Conservation (phyloP, 139 green algal species). For the Monoraphidium neglectum region DNA sequence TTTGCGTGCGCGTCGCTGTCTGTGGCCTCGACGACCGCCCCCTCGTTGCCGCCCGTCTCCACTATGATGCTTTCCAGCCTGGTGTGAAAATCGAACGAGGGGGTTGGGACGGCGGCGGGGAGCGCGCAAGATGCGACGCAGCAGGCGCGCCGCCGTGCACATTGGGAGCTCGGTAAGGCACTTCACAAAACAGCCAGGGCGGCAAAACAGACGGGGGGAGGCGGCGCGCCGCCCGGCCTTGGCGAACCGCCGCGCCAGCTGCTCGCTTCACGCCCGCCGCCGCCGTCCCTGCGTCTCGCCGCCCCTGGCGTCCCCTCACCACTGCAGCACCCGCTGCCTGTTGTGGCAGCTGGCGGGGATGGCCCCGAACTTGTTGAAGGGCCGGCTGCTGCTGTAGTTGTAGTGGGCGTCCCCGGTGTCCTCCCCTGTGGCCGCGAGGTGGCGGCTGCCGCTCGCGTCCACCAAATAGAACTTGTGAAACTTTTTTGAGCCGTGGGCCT, state of each 20-base stretch:
- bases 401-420: conserved; percentile 51
- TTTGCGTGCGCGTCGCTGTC: conserved; percentile 8
- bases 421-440: conserved; percentile 40
- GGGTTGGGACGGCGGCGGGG: too few species aligned
- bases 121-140: too few species aligned
- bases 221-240: too few species aligned
- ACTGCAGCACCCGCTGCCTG: conserved; percentile 37
- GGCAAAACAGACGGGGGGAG: too few species aligned
- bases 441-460: conserved; percentile 4
- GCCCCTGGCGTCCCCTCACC: conserved; percentile 26
- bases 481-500: neutral
- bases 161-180: too few species aligned
- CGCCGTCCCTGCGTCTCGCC: too few species aligned
- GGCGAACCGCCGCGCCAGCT: too few species aligned
- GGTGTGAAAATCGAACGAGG: neutral
- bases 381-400: conserved; percentile 35
- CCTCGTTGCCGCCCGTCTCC: conserved; percentile 11
- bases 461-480: conserved; percentile 40
- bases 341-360: conserved; percentile 38
- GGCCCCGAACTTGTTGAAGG: conserved; percentile 37
- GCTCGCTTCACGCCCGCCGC: too few species aligned
- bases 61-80: conserved; percentile 50
- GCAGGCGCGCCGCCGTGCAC: too few species aligned
- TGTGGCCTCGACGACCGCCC: conserved; percentile 3
- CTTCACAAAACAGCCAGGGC: too few species aligned